A percentile compares a stretch with the other conserved stretches of the same genome.
Evolutionary conservation across 768 basidiomycete genomes (phyloP).

Genomic region (Suillus placidus): DNA sequence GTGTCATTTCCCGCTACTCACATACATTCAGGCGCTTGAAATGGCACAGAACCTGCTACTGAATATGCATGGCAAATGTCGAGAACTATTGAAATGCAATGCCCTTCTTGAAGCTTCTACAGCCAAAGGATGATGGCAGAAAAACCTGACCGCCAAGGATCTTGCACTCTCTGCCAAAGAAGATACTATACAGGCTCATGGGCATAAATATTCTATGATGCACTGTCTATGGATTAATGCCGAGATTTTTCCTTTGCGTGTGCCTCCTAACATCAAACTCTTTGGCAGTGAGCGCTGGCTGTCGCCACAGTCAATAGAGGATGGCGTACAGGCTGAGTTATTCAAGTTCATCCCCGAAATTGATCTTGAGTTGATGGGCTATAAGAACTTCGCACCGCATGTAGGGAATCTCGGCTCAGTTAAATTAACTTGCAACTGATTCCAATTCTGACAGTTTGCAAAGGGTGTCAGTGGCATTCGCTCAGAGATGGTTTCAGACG

Average conservation of each 20-base stretch:
- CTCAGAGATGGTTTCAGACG: conserved; percentile 7
- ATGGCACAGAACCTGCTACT: conserved; percentile 1
- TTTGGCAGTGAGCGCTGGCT: neutral
- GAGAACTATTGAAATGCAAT: neutral
- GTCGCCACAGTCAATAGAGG: conserved; percentile 8
- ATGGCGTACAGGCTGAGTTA: conserved; percentile 9
- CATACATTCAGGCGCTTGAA: conserved; percentile 3
- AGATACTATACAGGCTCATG: neutral
- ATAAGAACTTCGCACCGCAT: neutral
- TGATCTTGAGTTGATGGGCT: neutral
- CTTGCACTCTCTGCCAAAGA: neutral
- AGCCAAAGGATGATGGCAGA: neutral
- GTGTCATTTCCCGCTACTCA: neutral
- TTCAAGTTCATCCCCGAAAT: conserved; percentile 11
- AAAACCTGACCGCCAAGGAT: neutral
- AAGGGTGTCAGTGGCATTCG: neutral
- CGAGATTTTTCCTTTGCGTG: neutral
- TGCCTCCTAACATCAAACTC: neutral
- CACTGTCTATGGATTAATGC: conserved; percentile 9
- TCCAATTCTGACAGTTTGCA: neutral
- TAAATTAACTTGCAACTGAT: neutral
- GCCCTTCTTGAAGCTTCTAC: neutral
- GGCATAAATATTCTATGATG: neutral
- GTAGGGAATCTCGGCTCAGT: neutral
- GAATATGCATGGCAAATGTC: neutral